Base-by-base conservation (phyloP, 2,329 filamentous ascomycete genomes). In the Paecilomyces variotii region DNA sequence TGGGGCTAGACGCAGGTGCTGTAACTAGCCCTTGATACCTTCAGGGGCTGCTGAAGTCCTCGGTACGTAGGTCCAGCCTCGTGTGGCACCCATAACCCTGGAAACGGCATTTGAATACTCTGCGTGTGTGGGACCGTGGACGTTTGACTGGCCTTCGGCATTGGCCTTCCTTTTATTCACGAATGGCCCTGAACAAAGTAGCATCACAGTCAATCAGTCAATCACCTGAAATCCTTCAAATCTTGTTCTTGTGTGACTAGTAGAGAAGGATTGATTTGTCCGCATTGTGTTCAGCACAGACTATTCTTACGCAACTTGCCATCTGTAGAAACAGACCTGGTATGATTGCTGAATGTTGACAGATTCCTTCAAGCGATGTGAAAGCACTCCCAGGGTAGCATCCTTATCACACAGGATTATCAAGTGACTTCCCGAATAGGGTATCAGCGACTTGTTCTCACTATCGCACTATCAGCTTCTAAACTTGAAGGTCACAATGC, bases 61-160 rank as follows among this genome's bases (percentile, higher is more conserved):
- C 56, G 11, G 30, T 57, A 35, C 51, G 27, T 27, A 57, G 50
- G 35, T 27, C 14, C n/a, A 53, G 3, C 56, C 30, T 35, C n/a
- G 27, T 19, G 53, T 61, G 28, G 58, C 50, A 49, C 35, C 56
- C 10, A 30, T 57, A 2, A 49, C 39, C 11, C 7, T 57, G 25
- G 35, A 45, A 45, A 45, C 14, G 5, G 35, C 35, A 19, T 45
- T n/a, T 45, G n/a, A 45, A 45, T 45, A 19, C 35, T 45, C 14
- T 19, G 14, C 7, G n/a, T 19, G 35, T 19, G 35, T 45, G n/a
- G 14, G 14, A 19, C 19, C 19, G 19, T 19, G 19, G 19, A 45
- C 35, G 14, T 11, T 39, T n/a, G 35, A 14, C 14, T 19, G 7
- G 35, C 14, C n/a, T 45, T 45, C 35, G 35, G 35, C 14, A n/a